Conservation (phyloP, 2,329 filamentous ascomycete genomes). For the Penicillium sp. region DNA sequence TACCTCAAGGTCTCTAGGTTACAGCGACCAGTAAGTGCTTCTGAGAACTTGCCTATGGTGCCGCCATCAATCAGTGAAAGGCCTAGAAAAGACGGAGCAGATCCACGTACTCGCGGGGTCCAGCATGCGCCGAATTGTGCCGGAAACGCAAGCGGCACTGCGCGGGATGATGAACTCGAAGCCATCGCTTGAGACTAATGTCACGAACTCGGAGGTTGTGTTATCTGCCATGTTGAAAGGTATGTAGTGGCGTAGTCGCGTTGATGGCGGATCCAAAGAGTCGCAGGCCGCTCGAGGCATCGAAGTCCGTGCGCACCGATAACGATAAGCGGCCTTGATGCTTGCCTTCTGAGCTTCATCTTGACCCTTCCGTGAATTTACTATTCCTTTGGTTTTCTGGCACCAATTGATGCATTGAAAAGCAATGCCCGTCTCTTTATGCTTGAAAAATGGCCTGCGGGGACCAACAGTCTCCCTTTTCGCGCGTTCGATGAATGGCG, state of each 20-base stretch:
- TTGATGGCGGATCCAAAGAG: neutral
- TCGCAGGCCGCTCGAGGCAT: neutral
- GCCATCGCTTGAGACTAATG: conserved; percentile 62
- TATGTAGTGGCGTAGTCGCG: neutral
- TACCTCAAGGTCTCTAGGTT: conserved; percentile 61
- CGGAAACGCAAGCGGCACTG: conserved; percentile 59
- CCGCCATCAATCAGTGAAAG: neutral
- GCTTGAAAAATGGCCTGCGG: neutral
- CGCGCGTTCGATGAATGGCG: neutral
- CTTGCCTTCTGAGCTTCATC: neutral
- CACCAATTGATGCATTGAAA: neutral
- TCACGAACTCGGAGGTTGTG: conserved; percentile 56
- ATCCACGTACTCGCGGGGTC: conserved; percentile 57
- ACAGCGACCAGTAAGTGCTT: conserved; percentile 58
- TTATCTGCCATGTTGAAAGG: conserved; percentile 12
- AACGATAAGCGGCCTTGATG: conserved; percentile 3
- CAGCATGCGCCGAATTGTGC: conserved; percentile 62
- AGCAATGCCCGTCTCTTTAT: neutral
- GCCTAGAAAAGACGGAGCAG: neutral
- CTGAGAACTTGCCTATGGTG: conserved; percentile 57
- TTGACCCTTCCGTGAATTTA: neutral
- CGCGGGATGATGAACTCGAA: conserved; percentile 64
- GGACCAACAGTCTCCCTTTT: neutral
- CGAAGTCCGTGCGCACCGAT: neutral
- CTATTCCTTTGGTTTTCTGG: neutral